phyloP scores from a whole-genome alignment of 1,284 basidiomycete genomes.

The Schizophyllum commune region DNA sequence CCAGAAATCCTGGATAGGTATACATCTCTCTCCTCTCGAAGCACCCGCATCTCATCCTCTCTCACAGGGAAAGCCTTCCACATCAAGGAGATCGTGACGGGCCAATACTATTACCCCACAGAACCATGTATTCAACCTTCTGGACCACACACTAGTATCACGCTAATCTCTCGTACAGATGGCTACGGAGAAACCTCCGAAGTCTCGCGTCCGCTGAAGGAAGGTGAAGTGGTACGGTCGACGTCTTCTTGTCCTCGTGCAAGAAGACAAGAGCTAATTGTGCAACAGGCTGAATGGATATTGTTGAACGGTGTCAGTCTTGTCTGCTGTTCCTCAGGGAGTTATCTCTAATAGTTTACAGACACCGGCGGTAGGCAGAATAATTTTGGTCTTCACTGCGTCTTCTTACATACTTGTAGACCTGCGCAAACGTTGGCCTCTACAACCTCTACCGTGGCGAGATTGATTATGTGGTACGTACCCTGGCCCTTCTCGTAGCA shows the following conservation, averaged over 20 bases:
- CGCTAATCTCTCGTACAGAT: conserved; percentile 30
- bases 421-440: conserved; percentile 79
- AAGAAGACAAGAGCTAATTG: conserved; percentile 1
- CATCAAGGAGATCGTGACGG: conserved; percentile 71
- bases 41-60: neutral
- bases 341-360: conserved; percentile 4
- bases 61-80: conserved; percentile 82
- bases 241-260: neutral
- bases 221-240: conserved; percentile 52
- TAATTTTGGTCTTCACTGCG: too few species aligned
- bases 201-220: conserved; percentile 56
- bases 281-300: conserved; percentile 71
- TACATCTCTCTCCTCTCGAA: conserved; percentile 7
- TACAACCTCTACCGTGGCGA: conserved; percentile 81
- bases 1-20: conserved; percentile 89
- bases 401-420: too few species aligned
- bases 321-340: neutral
- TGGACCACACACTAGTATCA: neutral
- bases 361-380: too few species aligned
- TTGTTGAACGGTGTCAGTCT: conserved; percentile 71
- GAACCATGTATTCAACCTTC: conserved; percentile 33
- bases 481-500: conserved; percentile 1
- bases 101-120: conserved; percentile 77
- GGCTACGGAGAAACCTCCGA: conserved; percentile 66
- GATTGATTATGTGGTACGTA: conserved; percentile 78